These are phyloP conservation scores for Magnusiomyces paraingens DNA, from an alignment of 1,139 yeast species.

Conservation along the genomic window DNA sequence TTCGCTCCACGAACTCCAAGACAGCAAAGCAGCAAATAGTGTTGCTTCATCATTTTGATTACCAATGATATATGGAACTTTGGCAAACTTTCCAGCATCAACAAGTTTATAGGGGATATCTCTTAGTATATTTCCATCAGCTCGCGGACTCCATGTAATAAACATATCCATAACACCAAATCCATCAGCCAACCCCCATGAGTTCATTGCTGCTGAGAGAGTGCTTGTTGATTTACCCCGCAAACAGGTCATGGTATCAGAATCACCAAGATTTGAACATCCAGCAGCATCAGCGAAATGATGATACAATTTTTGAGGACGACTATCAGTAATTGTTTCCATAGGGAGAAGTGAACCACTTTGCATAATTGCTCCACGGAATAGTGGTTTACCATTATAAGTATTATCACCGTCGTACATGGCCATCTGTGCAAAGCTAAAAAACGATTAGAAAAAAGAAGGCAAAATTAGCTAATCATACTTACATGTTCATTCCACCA, in stretches of 20 bases:
- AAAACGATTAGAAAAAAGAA: no score
- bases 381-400: constrained; percentile 17
- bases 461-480: no score
- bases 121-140: background rate
- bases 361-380: constrained; percentile 29
- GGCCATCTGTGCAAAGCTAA: constrained; percentile 24
- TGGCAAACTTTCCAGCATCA: constrained; percentile 15
- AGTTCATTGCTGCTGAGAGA: constrained; percentile 17
- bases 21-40: constrained; percentile 11
- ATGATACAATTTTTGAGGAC: constrained; percentile 18
- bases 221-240: constrained; percentile 16
- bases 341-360: constrained; percentile 20
- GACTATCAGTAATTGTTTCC: constrained; percentile 8
- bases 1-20: background rate
- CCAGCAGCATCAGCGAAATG: constrained; percentile 16
- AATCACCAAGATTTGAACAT: constrained; percentile 15
- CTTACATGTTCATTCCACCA: constrained; percentile 28
- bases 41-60: constrained; percentile 20
- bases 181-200: constrained; percentile 1
- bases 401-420: constrained; percentile 19
- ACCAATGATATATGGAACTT: constrained; percentile 18
- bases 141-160: constrained; percentile 13
- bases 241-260: constrained; percentile 19
- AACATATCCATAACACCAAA: constrained; percentile 9
- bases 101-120: constrained; percentile 13